phyloP scores from a whole-genome alignment of 2,329 filamentous ascomycete species.

The Aspergillus fischeri region DNA sequence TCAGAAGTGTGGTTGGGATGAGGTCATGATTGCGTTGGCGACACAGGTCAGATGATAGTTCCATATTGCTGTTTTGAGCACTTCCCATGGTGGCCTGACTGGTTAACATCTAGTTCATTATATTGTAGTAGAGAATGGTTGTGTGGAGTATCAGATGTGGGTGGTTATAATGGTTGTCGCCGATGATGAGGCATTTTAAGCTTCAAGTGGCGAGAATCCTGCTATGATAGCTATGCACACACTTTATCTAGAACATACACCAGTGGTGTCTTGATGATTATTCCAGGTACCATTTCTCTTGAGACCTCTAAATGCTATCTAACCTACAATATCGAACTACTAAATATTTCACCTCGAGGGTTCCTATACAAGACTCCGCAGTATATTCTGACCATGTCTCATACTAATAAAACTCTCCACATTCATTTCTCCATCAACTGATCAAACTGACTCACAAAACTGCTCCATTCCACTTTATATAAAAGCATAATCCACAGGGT shows the following conservation, averaged over 20 bases:
- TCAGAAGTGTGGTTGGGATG: neutral
- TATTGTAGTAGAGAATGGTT: no score
- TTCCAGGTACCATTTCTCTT: neutral
- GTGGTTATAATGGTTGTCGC: neutral
- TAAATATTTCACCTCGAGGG: neutral
- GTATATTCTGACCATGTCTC: neutral
- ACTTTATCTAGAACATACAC: neutral
- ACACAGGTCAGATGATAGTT: neutral
- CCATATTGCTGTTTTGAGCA: no score
- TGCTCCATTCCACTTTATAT: neutral
- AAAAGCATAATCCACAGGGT: neutral
- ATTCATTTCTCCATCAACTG: neutral
- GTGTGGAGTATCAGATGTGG: neutral
- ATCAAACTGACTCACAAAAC: neutral
- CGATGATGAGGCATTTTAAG: neutral
- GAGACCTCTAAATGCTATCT: neutral
- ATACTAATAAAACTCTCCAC: neutral
- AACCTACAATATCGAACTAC: neutral
- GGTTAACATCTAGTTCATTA: neutral
- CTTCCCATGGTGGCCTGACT: neutral
- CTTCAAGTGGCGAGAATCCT: neutral
- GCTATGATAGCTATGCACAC: neutral
- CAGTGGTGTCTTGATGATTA: neutral
- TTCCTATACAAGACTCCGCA: no score
- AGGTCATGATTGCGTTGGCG: constrained; percentile 8